Percentiles rank a stretch among this genome's conserved stretches.
phyloP scores from a whole-genome alignment of 768 basidiomycete genomes.

The Boletus subparvulus region DNA sequence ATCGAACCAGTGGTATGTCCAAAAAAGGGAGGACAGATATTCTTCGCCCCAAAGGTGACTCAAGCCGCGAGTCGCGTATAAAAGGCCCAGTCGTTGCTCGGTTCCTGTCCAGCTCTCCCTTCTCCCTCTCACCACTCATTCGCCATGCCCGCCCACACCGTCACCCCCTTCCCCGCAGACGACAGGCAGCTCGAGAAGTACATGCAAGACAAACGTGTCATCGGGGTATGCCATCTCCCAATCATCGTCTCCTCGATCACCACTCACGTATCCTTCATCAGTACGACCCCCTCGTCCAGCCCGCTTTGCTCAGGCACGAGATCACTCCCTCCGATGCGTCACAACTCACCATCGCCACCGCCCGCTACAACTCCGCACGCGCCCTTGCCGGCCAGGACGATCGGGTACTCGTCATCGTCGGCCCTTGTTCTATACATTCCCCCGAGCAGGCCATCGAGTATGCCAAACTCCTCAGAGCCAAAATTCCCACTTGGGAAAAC shows the following conservation, averaged over 20 bases:
- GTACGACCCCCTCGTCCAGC: slow-evolving; percentile 97
- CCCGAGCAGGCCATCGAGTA: slow-evolving; percentile 83
- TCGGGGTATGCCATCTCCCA: slow-evolving; percentile 52
- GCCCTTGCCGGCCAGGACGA: slow-evolving; percentile 85
- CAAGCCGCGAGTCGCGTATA: slow-evolving; percentile 21
- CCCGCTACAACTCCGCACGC: slow-evolving; percentile 75
- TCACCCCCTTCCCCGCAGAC: slow-evolving; percentile 67
- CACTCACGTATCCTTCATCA: slow-evolving; percentile 31
- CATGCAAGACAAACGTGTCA: slow-evolving; percentile 79
- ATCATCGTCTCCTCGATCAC: neutral
- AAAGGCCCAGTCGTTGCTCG: slow-evolving; percentile 19
- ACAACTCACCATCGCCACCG: slow-evolving; percentile 71
- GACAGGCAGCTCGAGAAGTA: slow-evolving; percentile 62
- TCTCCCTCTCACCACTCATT: neutral
- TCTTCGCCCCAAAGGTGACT: neutral
- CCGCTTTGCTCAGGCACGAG: slow-evolving; percentile 86
- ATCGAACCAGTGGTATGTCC: neutral
- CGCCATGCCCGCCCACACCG: slow-evolving; percentile 37
- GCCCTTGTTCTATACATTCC: slow-evolving; percentile 95
- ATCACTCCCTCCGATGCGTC: slow-evolving; percentile 66
- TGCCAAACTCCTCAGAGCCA: slow-evolving; percentile 67
- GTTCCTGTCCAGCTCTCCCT: neutral
- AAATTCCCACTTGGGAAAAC: slow-evolving; percentile 67
- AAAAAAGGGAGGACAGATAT: slow-evolving; percentile 1
- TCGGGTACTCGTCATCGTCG: slow-evolving; percentile 86